Base-by-base conservation (phyloP, 2,329 filamentous ascomycete species). In the Penicillium rolfsii region DNA sequence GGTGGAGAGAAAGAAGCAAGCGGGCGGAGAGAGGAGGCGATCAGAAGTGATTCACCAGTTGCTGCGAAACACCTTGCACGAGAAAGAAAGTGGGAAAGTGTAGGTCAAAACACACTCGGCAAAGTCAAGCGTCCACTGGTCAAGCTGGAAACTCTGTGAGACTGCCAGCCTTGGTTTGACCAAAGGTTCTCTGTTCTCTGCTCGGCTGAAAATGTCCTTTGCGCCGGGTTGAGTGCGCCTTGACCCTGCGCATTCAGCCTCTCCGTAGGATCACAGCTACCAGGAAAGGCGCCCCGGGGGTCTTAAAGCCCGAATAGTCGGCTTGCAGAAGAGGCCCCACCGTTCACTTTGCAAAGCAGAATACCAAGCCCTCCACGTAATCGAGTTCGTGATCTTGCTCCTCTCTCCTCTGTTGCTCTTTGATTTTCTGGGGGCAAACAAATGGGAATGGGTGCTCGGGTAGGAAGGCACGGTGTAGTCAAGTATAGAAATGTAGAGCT, bases 1-100 rank as follows among this genome's bases (percentile, higher is more conserved):
- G 62, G 67, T 65, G 67, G 63, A 58, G 57, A 35, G 49, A 14
- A 36, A 33, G 28, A 49, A 30, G 22, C 24, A 14, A 55, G 60
- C 62, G 62, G 64, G 62, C 62, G 57, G 55, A 64, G 56, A 65
- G 58, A 12, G 59, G 57, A 58, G 65, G 59, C 49, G 48, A 55
- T 58, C 33, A 40, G 22, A 2, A 6, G 6, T 12, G 26, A 24
- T 46, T 46, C 9, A 19, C 38, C n/a, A 22, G 38, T 41, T 45
- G 41, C 9, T 3, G 19, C 19, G 19, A 22, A 22, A 22, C 19
- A 22, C 19, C 19, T 22, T 22, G 19, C 1, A 22, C 19, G 19
- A 22, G 19, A 22, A 22, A 1, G 30, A 33, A 33, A 33, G 30
- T 33, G 11, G 9, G 30, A 33, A 33, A 33, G 30, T 33, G 22